These are phyloP conservation scores for Novymonas esmeraldas DNA, from an alignment of 208 protist genomes.

Conservation along the genomic window DNA sequence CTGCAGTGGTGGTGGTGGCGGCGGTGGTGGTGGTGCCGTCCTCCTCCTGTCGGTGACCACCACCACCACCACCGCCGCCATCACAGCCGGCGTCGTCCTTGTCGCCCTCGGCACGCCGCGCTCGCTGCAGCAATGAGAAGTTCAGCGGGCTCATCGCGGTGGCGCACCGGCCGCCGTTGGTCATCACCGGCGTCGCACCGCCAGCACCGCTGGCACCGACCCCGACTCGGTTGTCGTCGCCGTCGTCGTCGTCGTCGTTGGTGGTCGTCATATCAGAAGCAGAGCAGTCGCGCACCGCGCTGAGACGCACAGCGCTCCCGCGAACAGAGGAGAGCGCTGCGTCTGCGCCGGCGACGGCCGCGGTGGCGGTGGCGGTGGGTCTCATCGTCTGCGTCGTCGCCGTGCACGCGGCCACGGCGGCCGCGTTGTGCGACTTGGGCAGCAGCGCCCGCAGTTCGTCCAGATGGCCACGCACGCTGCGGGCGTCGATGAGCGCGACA, in stretches of 20 bases:
- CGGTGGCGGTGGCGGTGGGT: too few relatives aligned
- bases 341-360: slow-evolving; percentile 1
- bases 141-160: slow-evolving; percentile 1
- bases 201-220: too few relatives aligned
- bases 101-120: not conserved
- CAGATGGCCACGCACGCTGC: slow-evolving; percentile 21
- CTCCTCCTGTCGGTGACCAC: not conserved
- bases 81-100: not conserved
- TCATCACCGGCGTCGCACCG: too few relatives aligned
- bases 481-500: slow-evolving; percentile 25
- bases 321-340: too few relatives aligned
- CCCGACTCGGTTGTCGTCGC: too few relatives aligned
- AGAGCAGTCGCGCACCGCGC: too few relatives aligned
- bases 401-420: not conserved
- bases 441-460: slow-evolving; percentile 15
- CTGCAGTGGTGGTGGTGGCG: not conserved
- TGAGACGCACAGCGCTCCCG: too few relatives aligned
- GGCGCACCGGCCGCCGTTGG: not conserved
- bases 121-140: not conserved
- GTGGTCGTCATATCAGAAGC: too few relatives aligned
- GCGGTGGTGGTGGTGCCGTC: not conserved
- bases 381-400: not conserved
- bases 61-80: not conserved
- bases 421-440: not conserved
- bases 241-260: too few relatives aligned